Conservation (phyloP, 108 stramenopile genomes). For the Cyclotella kingstonii region DNA sequence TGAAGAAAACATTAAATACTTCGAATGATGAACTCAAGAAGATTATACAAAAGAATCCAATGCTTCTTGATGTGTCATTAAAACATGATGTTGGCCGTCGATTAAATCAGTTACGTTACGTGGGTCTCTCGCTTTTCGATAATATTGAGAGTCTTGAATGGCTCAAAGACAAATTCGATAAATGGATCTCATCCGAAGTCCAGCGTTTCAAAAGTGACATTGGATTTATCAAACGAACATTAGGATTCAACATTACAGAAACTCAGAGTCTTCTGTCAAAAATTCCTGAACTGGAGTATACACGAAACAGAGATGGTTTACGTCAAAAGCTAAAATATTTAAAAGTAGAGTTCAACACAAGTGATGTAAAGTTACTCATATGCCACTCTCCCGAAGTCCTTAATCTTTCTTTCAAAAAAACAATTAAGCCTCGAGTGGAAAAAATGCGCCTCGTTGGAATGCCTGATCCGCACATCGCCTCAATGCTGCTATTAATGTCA, state of each 20-base stretch:
- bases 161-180: constrained; percentile 10
- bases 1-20: constrained; percentile 6
- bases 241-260: constrained; percentile 27
- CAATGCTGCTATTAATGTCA: not conserved
- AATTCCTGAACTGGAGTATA: constrained; percentile 17
- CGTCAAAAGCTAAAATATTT: constrained; percentile 18
- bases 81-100: constrained; percentile 7
- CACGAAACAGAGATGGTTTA: constrained; percentile 13
- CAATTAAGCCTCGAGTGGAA: constrained; percentile 20
- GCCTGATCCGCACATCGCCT: not conserved
- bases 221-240: constrained; percentile 2
- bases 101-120: constrained; percentile 8
- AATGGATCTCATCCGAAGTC: constrained; percentile 4
- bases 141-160: constrained; percentile 11
- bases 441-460: constrained; percentile 5
- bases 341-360: constrained; percentile 2
- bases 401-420: constrained; percentile 7
- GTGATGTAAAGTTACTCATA: constrained; percentile 10
- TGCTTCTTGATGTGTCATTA: constrained; percentile 21
- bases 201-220: constrained; percentile 17
- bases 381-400: constrained; percentile 16
- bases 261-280: not conserved
- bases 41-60: constrained; percentile 5
- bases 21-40: constrained; percentile 11
- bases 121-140: constrained; percentile 4